Conservation (phyloP, 352 stramenopile species). For the Thraustochytrium striatum region DNA sequence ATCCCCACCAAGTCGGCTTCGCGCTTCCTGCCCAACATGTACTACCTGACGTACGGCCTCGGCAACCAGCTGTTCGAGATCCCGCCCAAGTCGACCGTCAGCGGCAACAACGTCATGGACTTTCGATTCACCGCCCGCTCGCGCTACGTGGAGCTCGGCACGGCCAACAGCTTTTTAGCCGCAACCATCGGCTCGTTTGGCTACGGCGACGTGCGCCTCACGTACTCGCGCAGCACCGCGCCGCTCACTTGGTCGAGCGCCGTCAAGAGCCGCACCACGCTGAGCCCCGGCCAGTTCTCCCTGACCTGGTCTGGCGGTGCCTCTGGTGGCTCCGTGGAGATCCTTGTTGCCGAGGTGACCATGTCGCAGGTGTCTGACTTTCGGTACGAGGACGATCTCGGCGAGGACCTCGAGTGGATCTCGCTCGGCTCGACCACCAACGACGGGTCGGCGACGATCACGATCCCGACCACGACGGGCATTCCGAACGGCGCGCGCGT, state of each 20-base stretch:
- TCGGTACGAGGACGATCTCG: slow-evolving; percentile 26
- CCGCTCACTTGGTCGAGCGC: not conserved
- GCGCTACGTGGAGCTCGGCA: not conserved
- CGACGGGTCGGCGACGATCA: not conserved
- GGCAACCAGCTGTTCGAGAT: not conserved
- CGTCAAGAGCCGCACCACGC: too few species aligned
- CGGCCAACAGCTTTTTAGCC: too few species aligned
- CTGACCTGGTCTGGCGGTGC: too few species aligned
- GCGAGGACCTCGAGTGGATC: slow-evolving; percentile 41
- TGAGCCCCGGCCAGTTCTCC: too few species aligned
- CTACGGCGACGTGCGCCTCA: not conserved
- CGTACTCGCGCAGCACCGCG: not conserved
- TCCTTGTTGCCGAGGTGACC: not conserved
- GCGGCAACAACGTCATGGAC: slow-evolving; percentile 15
- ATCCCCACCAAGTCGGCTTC: slow-evolving; percentile 16
- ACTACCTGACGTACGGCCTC: not conserved
- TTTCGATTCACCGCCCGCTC: slow-evolving; percentile 36
- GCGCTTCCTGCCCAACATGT: slow-evolving; percentile 43
- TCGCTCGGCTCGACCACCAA: not conserved
- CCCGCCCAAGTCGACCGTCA: not conserved
- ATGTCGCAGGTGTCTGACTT: not conserved
- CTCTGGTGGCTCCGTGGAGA: too few species aligned
- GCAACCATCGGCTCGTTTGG: slow-evolving; percentile 17
- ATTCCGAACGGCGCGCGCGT: too few species aligned
- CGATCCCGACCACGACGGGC: slow-evolving; percentile 28